Percentiles rank a stretch among this genome's conserved stretches.
These are phyloP conservation scores for Scedosporium apiospermum DNA, from an alignment of 2,329 filamentous ascomycete genomes.

Conservation along the genomic window DNA sequence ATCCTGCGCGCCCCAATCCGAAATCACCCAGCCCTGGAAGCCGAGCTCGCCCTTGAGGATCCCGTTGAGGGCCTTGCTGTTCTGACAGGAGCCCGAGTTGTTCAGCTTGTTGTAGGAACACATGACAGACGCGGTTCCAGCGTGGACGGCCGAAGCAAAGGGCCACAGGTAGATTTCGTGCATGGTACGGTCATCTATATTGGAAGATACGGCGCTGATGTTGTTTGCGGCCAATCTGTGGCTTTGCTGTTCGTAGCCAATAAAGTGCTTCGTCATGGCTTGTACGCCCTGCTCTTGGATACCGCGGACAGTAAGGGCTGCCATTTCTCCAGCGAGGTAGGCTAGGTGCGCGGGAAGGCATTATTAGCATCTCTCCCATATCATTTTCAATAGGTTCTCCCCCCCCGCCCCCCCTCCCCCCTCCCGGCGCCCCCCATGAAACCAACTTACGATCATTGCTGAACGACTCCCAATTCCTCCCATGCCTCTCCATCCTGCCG, in stretches of 20 bases:
- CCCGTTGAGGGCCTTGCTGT: conserved; percentile 57
- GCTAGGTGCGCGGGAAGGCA: conserved; percentile 40
- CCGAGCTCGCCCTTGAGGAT: conserved; percentile 54
- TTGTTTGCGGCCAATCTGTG: conserved; percentile 53
- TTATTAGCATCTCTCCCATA: too few relatives aligned
- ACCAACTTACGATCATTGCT: conserved; percentile 28
- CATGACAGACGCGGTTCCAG: conserved; percentile 48
- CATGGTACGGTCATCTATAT: conserved; percentile 52
- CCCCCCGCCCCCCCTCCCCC: too few relatives aligned
- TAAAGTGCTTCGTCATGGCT: conserved; percentile 52
- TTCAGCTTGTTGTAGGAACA: conserved; percentile 64
- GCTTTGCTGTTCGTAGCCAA: conserved; percentile 69
- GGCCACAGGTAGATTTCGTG: conserved; percentile 62
- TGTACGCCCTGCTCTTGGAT: conserved; percentile 36
- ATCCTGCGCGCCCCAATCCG: conserved; percentile 60
- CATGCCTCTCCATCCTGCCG: conserved; percentile 50
- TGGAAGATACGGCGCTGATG: conserved; percentile 43
- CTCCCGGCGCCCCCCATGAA: too few relatives aligned
- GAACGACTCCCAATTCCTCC: conserved; percentile 55
- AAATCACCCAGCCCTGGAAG: conserved; percentile 48
- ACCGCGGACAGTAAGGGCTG: conserved; percentile 28
- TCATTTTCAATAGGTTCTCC: too few relatives aligned
- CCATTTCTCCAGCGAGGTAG: conserved; percentile 32
- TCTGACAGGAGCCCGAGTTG: conserved; percentile 62
- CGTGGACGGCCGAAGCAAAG: conserved; percentile 57